A percentile compares a stretch with the other conserved stretches of the same genome.
Conservation (phyloP, 495 filamentous ascomycete genomes). For the Daldinia caldariorum region DNA sequence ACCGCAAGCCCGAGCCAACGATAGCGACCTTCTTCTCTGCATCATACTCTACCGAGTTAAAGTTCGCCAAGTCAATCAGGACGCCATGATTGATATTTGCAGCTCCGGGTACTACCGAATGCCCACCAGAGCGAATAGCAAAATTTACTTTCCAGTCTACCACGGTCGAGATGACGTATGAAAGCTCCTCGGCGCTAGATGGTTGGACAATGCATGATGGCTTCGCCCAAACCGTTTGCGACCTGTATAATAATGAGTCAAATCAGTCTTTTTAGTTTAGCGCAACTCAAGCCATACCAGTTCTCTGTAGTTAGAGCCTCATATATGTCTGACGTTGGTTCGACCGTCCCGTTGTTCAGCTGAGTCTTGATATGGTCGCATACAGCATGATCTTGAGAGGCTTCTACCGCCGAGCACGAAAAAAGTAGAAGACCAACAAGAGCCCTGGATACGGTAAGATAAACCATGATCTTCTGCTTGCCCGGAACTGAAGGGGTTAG, state of each 20-base stretch:
- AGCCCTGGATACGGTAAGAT: constrained; percentile 10
- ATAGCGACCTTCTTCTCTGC: constrained; percentile 54
- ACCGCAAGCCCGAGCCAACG: constrained; percentile 60
- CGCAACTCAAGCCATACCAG: constrained; percentile 19
- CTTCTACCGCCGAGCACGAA: constrained; percentile 17
- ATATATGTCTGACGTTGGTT: constrained; percentile 21
- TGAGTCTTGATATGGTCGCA: constrained; percentile 23
- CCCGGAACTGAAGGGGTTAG: constrained; percentile 9
- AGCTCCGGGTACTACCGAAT: constrained; percentile 58
- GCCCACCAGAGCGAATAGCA: constrained; percentile 61
- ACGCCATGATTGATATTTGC: constrained; percentile 63
- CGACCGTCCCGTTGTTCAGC: constrained; percentile 26
- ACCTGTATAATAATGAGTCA: constrained; percentile 32
- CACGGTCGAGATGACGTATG: constrained; percentile 41
- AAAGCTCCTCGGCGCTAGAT: constrained; percentile 46
- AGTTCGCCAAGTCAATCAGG: constrained; percentile 58
- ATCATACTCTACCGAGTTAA: constrained; percentile 58
- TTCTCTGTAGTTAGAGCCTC: constrained; percentile 36
- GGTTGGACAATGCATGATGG: constrained; percentile 60
- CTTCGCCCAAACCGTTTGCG: constrained; percentile 44
- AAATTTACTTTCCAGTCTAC: constrained; percentile 51
- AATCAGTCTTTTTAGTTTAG: background rate
- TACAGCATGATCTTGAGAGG: constrained; percentile 23
- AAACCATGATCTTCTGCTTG: constrained; percentile 23
- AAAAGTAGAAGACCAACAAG: constrained; percentile 16